Percentiles rank a stretch among this genome's conserved stretches.
Conservation (phyloP, 805 yeast genomes). For the Alloascoidea africana region DNA sequence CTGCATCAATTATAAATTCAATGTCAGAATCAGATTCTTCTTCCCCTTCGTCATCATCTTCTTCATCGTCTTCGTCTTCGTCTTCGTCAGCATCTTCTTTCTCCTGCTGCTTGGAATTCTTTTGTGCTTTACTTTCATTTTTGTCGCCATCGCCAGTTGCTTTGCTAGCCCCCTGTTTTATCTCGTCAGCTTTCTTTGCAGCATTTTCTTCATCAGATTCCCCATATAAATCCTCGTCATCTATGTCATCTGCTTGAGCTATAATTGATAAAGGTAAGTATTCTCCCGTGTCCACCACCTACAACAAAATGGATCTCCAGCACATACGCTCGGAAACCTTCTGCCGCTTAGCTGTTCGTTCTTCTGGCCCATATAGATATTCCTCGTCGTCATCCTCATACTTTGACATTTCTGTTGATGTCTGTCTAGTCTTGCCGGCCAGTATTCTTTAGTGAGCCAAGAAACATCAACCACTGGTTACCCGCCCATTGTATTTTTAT, state of each 20-base stretch:
- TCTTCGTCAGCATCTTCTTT: constrained; percentile 11
- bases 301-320: background rate
- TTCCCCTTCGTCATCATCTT: constrained; percentile 33
- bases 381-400: constrained; percentile 52
- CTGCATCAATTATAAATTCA: constrained; percentile 62
- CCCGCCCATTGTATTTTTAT: no score
- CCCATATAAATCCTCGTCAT: constrained; percentile 20
- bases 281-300: background rate
- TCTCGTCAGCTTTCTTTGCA: constrained; percentile 7
- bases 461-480: no score
- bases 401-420: constrained; percentile 5
- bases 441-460: no score
- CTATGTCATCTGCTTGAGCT: constrained; percentile 19
- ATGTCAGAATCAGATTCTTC: constrained; percentile 49
- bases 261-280: constrained; percentile 5
- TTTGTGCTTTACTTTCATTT: constrained; percentile 15
- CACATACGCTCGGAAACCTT: constrained; percentile 9
- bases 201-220: constrained; percentile 15
- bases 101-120: constrained; percentile 10
- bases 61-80: constrained; percentile 26
- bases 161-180: constrained; percentile 9
- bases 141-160: constrained; percentile 11
- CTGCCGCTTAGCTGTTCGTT: constrained; percentile 18
- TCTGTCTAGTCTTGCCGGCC: no score
- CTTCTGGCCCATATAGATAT: constrained; percentile 45